Conservation (phyloP, 805 yeast genomes). For the Hanseniaspora hatyaiensis region DNA sequence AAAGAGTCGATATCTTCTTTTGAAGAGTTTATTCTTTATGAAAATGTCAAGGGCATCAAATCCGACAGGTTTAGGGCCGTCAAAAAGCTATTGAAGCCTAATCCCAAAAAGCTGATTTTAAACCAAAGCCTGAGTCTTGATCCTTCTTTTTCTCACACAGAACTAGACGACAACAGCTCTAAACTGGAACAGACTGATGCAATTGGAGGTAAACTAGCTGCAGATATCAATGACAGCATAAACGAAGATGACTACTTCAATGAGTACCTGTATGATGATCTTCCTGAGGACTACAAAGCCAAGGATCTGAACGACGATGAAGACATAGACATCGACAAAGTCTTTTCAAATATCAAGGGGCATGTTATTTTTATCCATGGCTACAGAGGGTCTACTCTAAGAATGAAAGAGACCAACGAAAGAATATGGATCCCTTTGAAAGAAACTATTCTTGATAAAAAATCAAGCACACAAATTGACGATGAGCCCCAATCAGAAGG, state of each 20-base stretch:
- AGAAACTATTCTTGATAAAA: slow-evolving; percentile 59
- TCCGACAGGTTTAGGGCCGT: slow-evolving; percentile 62
- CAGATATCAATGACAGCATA: no score
- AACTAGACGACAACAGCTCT: no score
- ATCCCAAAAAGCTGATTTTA: slow-evolving; percentile 21
- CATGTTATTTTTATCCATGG: slow-evolving; percentile 79
- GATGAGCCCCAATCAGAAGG: no score
- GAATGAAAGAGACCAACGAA: slow-evolving; percentile 52
- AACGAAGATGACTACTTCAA: slow-evolving; percentile 23
- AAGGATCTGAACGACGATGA: slow-evolving; percentile 17
- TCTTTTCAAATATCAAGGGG: slow-evolving; percentile 44
- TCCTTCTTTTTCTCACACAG: slow-evolving; percentile 21
- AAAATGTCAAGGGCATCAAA: slow-evolving; percentile 45
- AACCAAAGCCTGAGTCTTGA: slow-evolving; percentile 22
- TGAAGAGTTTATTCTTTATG: slow-evolving; percentile 52
- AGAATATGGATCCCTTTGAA: slow-evolving; percentile 79
- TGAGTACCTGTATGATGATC: slow-evolving; percentile 16
- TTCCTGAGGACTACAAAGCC: slow-evolving; percentile 17
- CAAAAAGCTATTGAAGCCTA: slow-evolving; percentile 46
- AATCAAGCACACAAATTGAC: slow-evolving; percentile 21
- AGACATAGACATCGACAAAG: slow-evolving; percentile 39
- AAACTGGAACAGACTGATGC: no score
- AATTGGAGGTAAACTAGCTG: no score
- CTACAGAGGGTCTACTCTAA: slow-evolving; percentile 67
- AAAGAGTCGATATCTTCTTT: slow-evolving; percentile 38